Base-by-base conservation (phyloP, 2,329 filamentous ascomycete species). In the Sporothrix schenckii region DNA sequence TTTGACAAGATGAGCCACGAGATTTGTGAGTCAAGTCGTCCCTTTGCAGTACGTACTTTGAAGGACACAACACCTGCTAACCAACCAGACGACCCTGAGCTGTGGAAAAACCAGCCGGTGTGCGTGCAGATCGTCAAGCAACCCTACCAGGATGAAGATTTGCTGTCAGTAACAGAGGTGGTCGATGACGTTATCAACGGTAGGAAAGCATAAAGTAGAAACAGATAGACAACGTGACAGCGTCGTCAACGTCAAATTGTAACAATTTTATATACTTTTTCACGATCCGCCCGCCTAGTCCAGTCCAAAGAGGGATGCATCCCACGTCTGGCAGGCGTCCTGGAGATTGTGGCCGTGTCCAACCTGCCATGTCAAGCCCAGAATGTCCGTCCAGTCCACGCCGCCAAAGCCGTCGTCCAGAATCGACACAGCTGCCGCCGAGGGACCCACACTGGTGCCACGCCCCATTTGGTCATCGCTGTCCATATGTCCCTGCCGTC, bases 301-400 rank as follows among this genome's bases (percentile, higher is more conserved):
- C 1, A 71, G 9, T 3, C 70, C 70, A 39, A 68, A 68, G 3
- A 71, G 21, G 0, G 70, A 66, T 6, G 70, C 21, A 52, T 71
- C 70, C 66, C 66, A 69, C 0, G 53, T 44, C 21, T 71, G 70
- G 16, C 39, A 24, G 1, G 16, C 39, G n/a, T 71, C 70, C 14
- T 52, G 58, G 2, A 61, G 7, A n/a, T 66, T 13, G 11, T 66
- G 61, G 9, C 21, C 61, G 11, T 61, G 56, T 2, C 54, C 27
- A 4, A 34, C 21, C 9, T 69, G 60, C 70, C 70, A 72, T 2
- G 70, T 56, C 27, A 70, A 27, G 0, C 70, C 70, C 3, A 72
- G 56, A 11, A 72, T 72, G n/a, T 70, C 70, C 3, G 69, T 66
- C 69, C 69, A 70, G 44, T 70, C 69, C 5, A 70, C 61, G 14